Base-by-base conservation (phyloP, 106 monocot genomes). In the Narthecium ossifragum region DNA sequence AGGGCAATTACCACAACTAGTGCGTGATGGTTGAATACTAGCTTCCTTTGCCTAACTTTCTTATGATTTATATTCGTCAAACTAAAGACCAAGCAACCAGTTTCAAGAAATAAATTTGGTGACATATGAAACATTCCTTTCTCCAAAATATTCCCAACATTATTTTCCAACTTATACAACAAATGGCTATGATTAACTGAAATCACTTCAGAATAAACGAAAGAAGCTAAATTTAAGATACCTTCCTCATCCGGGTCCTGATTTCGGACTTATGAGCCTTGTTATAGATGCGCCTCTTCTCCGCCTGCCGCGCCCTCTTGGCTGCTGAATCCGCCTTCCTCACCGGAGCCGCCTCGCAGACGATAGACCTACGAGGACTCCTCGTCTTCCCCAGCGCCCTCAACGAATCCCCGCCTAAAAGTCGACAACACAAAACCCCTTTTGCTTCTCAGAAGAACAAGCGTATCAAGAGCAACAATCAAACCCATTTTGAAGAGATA, bases 201-300 rank as follows among this genome's bases (percentile, higher is more conserved):
- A 7, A 4, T 11, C 11, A 43, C 4, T 43, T 43, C 43, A 43
- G 6, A 0, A 43, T 13, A 37, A 37, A 43, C 18, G 14, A 13
- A 43, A 43, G 43, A 43, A 43, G 18, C 18, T 17, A 43, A 13
- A 17, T 17, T 17, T 7, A 43, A 10, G 21, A 47, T 62, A 84
- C 88, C 89, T 85, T 90, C 66, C 51, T 90, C 89, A 90, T 90
- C 63, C 81, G 60, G 41, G 89, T 85, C 68, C 57, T 90, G 51
- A 73, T 43, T 59, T 90, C 81, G 26, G 89, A 85, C 51, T 90
- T 90, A 45, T 60, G 74, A 15, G 73, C 37, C 61, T 85, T 85
- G 70, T 90, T 85, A 31, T 85, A 90, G 5, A 85, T 41, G 28
- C 89, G 48, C 18, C 89, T 55, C 75, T 85, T 90, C 80, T 84